Evolutionary conservation across 169 alveolate species (phyloP).

Genomic region (Cryptosporidium meleagridis): DNA sequence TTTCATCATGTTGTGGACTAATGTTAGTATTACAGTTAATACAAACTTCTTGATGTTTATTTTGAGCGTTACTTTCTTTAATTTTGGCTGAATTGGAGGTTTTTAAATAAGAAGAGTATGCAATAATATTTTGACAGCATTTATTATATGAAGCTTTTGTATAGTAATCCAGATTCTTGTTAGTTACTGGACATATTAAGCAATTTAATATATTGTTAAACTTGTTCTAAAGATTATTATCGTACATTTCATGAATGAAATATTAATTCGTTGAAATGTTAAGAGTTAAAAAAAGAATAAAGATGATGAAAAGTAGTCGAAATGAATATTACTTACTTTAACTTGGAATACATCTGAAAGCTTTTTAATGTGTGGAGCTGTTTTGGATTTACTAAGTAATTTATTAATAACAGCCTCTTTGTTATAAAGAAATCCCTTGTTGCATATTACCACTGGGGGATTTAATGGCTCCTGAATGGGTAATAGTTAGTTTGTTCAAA

Average conservation of each 20-base stretch:
- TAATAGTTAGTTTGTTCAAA: neutral
- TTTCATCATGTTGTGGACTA: constrained; percentile 2
- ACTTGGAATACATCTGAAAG: constrained; percentile 29
- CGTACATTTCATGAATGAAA: neutral
- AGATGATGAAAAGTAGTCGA: neutral
- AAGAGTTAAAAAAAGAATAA: neutral
- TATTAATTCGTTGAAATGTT: neutral
- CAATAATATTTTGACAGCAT: constrained; percentile 40
- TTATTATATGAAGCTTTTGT: constrained; percentile 21
- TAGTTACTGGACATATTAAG: constrained; percentile 55
- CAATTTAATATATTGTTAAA: constrained; percentile 18
- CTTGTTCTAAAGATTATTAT: constrained; percentile 3
- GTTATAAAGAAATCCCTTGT: constrained; percentile 84
- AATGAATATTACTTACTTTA: constrained; percentile 20
- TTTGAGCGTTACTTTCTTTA: neutral
- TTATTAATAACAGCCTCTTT: constrained; percentile 82
- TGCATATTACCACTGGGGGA: constrained; percentile 85
- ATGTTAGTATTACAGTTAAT: constrained; percentile 12
- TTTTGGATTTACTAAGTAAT: constrained; percentile 78
- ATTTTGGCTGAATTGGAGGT: neutral
- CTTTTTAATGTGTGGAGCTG: constrained; percentile 79
- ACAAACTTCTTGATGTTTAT: neutral
- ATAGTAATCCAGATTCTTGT: constrained; percentile 53
- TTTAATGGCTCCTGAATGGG: constrained; percentile 83
- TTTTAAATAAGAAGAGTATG: constrained; percentile 16